Base-by-base conservation (phyloP, 1,139 yeast genomes). In the Geotrichum fermentans region DNA sequence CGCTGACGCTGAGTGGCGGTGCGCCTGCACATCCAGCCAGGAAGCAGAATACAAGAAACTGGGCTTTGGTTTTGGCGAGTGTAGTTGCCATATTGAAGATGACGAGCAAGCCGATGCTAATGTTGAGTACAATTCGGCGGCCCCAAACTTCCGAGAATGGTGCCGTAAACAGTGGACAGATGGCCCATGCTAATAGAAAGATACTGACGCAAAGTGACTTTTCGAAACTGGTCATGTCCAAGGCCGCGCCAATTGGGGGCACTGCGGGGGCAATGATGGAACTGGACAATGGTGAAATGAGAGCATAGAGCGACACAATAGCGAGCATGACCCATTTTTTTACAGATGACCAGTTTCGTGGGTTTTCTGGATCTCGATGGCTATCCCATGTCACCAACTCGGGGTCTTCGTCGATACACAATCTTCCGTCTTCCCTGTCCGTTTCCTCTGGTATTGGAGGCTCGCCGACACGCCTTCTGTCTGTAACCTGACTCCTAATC, bases 1-100 rank as follows among this genome's bases (percentile, higher is more conserved):
- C 85, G n/a, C 85, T 84, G n/a, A 80, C 82, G 47, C 80, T 77
- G 42, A 81, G 65, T 0, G 86, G 79, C 1, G 84, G 81, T 50
- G 82, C 76, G 3, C 83, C 83, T n/a, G 82, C 80, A 26, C 75
- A 63, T 1, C 88, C 88, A 1, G 83, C 83, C 7, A 81, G 59
- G 47, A 80, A 76, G 40, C 87, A 69, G 50, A 78, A 75, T 4
- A 80, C 74, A 54, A 81, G 71, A 60, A 82, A 66, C 55, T 79
- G 82, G 0, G 80, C 72, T 0, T 77, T 71, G 39, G 71, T 77
- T 38, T 75, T 69, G 3, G 80, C 67, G 43, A 78, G 68, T 0
- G 78, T 83, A 61, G 85, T 79, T 5, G 79, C 82, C 39, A 81
- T 60, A 57, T 79, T 79, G 64, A 82, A 80, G 14, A 73, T 59